Percentiles rank a stretch among this genome's conserved stretches.
Evolutionary conservation across 169 alveolate species (phyloP).

Genomic region (Eimeria acervulina): DNA sequence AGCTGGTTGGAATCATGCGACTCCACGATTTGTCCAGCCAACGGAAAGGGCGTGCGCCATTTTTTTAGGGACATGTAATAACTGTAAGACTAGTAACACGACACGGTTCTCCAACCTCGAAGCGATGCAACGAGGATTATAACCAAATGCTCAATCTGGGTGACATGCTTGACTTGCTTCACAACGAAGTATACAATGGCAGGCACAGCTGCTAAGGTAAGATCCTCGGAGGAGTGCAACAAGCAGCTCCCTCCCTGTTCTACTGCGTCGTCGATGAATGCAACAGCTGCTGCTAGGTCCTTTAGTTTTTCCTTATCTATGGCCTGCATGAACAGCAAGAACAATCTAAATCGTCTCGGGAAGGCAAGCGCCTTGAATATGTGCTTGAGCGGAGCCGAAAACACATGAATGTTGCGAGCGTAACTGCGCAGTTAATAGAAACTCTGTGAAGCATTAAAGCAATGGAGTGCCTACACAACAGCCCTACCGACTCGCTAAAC

Average conservation of each 20-base stretch:
- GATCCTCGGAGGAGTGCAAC: slow-evolving; percentile 21
- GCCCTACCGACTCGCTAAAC: not conserved
- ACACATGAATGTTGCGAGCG: too few relatives aligned
- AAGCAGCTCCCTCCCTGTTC: slow-evolving; percentile 74
- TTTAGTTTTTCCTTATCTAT: not conserved
- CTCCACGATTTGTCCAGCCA: too few relatives aligned
- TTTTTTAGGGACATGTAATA: not conserved
- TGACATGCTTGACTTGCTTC: slow-evolving; percentile 21
- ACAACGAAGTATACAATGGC: slow-evolving; percentile 46
- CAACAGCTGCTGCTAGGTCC: slow-evolving; percentile 40
- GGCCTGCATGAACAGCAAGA: not conserved
- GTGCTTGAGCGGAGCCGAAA: not conserved
- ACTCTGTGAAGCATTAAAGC: not conserved
- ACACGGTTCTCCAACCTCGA: not conserved
- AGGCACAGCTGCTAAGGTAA: slow-evolving; percentile 50
- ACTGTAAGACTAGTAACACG: too few relatives aligned
- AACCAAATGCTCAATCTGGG: not conserved
- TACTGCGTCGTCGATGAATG: slow-evolving; percentile 52
- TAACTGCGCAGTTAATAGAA: not conserved
- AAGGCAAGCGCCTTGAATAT: not conserved
- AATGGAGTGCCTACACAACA: not conserved
- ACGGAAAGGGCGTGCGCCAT: not conserved
- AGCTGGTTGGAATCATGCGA: not conserved
- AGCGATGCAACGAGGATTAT: not conserved
- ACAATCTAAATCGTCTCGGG: not conserved